Evolutionary conservation across 2,329 filamentous ascomycete species (phyloP).

Genomic region (Fusarium nurragi): DNA sequence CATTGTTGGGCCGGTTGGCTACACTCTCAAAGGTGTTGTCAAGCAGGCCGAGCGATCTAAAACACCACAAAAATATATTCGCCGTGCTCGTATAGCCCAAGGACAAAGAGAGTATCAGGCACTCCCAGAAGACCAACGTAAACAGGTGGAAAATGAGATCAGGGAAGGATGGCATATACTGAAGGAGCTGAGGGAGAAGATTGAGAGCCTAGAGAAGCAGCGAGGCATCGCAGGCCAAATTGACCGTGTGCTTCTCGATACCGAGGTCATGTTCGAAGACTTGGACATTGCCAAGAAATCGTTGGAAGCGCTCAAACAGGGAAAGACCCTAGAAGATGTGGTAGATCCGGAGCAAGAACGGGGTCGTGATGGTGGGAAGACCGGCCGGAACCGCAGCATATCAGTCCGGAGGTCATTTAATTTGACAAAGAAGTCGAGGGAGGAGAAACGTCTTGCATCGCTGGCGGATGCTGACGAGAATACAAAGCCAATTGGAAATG

Average conservation of each 20-base stretch:
- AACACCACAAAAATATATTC: conserved; percentile 63
- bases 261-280: conserved; percentile 57
- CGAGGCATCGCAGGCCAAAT: conserved; percentile 53
- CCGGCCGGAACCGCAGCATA: conserved; percentile 24
- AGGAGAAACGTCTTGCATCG: conserved; percentile 20
- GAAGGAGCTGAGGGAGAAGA: conserved; percentile 45
- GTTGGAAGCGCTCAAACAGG: conserved; percentile 57
- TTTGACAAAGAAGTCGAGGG: conserved; percentile 22
- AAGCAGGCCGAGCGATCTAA: conserved; percentile 66
- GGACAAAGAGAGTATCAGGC: conserved; percentile 58
- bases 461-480: conserved; percentile 5
- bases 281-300: conserved; percentile 57
- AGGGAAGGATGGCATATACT: conserved; percentile 49
- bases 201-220: conserved; percentile 46
- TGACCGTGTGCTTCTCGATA: conserved; percentile 45
- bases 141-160: conserved; percentile 39
- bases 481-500: background rate
- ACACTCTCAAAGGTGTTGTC: conserved; percentile 70
- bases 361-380: conserved; percentile 10
- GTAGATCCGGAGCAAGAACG: conserved; percentile 28
- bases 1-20: conserved; percentile 67
- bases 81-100: conserved; percentile 67
- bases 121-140: conserved; percentile 49
- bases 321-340: conserved; percentile 50
- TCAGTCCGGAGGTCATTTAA: conserved; percentile 36